phyloP scores from a whole-genome alignment of 2,329 filamentous ascomycete species.

The Talaromyces sp. region DNA sequence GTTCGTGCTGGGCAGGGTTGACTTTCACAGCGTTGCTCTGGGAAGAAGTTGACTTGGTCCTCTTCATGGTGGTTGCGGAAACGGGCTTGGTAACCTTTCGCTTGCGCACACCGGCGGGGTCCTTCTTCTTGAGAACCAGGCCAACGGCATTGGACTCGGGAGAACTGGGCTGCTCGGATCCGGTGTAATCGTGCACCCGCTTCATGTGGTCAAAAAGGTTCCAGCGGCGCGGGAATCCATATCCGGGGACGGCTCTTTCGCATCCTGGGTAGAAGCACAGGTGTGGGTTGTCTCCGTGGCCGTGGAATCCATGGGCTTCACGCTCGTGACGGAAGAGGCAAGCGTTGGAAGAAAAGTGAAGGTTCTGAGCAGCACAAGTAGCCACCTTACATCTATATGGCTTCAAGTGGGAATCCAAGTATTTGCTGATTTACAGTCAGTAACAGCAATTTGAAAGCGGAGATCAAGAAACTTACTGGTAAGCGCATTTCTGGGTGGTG shows the following conservation, averaged over 20 bases:
- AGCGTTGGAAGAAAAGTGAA: slow-evolving; percentile 92
- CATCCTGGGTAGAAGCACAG: slow-evolving; percentile 85
- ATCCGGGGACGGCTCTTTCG: slow-evolving; percentile 75
- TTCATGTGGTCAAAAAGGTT: slow-evolving; percentile 97
- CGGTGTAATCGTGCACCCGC: slow-evolving; percentile 71
- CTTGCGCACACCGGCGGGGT: slow-evolving; percentile 37
- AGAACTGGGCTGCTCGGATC: slow-evolving; percentile 44
- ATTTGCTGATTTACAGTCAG: slow-evolving; percentile 66
- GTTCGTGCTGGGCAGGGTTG: slow-evolving; percentile 34
- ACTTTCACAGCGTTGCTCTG: slow-evolving; percentile 36
- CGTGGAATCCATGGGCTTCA: slow-evolving; percentile 93
- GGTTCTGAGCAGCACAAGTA: slow-evolving; percentile 78
- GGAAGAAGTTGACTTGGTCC: slow-evolving; percentile 41
- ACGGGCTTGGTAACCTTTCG: slow-evolving; percentile 38
- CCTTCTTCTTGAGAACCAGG: slow-evolving; percentile 41
- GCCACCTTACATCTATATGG: slow-evolving; percentile 91
- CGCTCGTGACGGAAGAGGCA: slow-evolving; percentile 93
- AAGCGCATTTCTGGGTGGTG: slow-evolving; percentile 98
- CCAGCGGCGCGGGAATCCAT: slow-evolving; percentile 93
- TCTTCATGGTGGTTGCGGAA: slow-evolving; percentile 43
- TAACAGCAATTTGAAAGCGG: slow-evolving; percentile 23
- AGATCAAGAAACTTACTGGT: slow-evolving; percentile 69
- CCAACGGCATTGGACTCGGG: slow-evolving; percentile 35
- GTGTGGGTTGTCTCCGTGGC: slow-evolving; percentile 88
- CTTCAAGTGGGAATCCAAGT: slow-evolving; percentile 93